Conservation (phyloP, 306 rosid species). For the Glycyrrhiza uralensis region DNA sequence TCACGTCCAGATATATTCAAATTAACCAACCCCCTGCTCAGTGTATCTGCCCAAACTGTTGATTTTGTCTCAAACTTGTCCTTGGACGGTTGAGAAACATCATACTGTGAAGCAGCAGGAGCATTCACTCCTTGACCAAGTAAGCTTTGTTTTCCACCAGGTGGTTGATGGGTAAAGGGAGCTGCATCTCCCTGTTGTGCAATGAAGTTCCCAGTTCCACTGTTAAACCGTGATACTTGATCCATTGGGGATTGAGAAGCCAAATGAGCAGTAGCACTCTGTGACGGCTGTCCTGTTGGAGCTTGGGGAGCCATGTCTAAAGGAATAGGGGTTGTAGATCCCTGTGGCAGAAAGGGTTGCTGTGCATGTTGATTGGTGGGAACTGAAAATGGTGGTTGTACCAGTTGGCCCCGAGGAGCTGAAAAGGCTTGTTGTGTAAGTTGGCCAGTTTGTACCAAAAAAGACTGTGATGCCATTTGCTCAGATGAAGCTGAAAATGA, state of each 20-base stretch:
- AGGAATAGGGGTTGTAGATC: constrained; percentile 34
- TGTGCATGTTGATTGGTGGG: not conserved
- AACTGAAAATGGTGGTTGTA: constrained; percentile 14
- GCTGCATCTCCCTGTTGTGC: constrained; percentile 35
- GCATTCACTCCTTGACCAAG: constrained; percentile 39
- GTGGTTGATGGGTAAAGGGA: constrained; percentile 30
- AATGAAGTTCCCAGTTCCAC: constrained; percentile 47
- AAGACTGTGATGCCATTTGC: constrained; percentile 12
- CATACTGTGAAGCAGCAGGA: constrained; percentile 36
- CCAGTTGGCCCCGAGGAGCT: constrained; percentile 37
- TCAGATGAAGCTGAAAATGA: constrained; percentile 20
- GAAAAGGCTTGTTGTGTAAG: constrained; percentile 3
- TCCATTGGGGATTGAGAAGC: constrained; percentile 37
- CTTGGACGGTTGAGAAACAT: constrained; percentile 44
- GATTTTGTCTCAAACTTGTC: constrained; percentile 83
- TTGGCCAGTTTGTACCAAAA: constrained; percentile 11
- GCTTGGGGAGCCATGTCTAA: constrained; percentile 39
- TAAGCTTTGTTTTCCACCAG: constrained; percentile 31
- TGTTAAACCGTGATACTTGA: constrained; percentile 37
- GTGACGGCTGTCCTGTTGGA: constrained; percentile 40
- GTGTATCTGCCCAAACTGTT: constrained; percentile 85
- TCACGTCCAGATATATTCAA: constrained; percentile 89
- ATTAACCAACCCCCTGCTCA: constrained; percentile 82
- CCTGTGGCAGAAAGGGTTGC: constrained; percentile 39
- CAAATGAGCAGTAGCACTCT: constrained; percentile 43